phyloP scores from a whole-genome alignment of 331 rosid species.

The Quercus lobata region DNA sequence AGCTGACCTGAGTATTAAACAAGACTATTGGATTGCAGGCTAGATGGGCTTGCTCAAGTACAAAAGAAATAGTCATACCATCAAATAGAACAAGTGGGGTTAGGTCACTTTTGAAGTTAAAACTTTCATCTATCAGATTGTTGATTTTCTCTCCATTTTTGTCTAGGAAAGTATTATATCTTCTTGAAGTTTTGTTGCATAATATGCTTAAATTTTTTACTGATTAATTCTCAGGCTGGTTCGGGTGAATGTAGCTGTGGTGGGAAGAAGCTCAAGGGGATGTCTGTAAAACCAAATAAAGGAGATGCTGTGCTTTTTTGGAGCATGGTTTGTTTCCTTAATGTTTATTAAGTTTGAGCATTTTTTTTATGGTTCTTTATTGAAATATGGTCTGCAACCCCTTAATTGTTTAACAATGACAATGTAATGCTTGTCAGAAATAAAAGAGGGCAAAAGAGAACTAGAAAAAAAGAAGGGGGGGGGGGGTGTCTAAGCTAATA shows the following conservation, averaged over 20 bases:
- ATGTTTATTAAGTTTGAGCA: not conserved
- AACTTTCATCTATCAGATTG: not conserved
- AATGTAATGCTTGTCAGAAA: not conserved
- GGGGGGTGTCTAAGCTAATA: not conserved
- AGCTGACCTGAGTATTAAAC: no score
- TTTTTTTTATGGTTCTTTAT: not conserved
- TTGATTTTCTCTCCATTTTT: not conserved
- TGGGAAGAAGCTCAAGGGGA: conserved; percentile 59
- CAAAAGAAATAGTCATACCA: not conserved
- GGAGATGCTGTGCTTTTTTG: conserved; percentile 97
- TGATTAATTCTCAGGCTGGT: conserved; percentile 68
- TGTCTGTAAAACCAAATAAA: conserved; percentile 73
- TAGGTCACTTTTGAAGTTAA: not conserved
- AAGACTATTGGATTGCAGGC: no score
- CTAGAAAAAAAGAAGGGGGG: no score
- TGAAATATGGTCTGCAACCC: conserved; percentile 8
- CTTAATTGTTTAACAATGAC: not conserved
- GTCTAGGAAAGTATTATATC: not conserved
- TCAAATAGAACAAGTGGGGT: not conserved
- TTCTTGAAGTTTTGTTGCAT: not conserved
- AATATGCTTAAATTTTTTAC: not conserved
- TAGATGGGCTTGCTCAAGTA: not conserved
- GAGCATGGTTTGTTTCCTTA: conserved; percentile 84
- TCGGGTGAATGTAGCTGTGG: conserved; percentile 90
- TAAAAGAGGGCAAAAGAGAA: no score